Evolutionary conservation across 2,329 filamentous ascomycete species (phyloP).

Genomic region (Thermothelomyces thermophilus): DNA sequence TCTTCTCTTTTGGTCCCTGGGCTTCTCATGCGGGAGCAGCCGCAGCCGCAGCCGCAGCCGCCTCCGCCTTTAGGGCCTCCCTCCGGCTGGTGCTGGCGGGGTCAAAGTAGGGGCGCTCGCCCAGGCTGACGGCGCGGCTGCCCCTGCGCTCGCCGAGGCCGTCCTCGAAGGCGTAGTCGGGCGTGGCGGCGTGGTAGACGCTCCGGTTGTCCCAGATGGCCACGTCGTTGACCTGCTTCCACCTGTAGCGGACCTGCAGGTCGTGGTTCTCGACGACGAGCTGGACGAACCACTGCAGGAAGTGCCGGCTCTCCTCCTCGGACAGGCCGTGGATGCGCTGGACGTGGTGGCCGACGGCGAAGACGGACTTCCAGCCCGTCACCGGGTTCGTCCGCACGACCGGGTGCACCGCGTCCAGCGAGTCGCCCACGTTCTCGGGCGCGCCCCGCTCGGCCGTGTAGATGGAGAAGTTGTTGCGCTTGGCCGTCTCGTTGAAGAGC

Average conservation of each 20-base stretch:
- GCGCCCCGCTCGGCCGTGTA: conserved; percentile 42
- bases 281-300: conserved; percentile 47
- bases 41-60: too few species aligned
- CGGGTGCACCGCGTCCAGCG: conserved; percentile 46
- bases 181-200: conserved; percentile 50
- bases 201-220: conserved; percentile 55
- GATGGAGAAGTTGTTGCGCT: conserved; percentile 37
- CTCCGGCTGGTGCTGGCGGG: conserved; percentile 32
- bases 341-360: conserved; percentile 46
- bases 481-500: conserved; percentile 43
- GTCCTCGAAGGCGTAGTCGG: conserved; percentile 41
- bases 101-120: conserved; percentile 49
- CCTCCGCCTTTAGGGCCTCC: conserved; percentile 21
- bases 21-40: too few species aligned
- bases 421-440: conserved; percentile 43
- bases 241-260: conserved; percentile 43
- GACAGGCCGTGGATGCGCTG: conserved; percentile 45
- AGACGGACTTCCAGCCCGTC: conserved; percentile 51
- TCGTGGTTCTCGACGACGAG: conserved; percentile 50
- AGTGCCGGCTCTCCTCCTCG: conserved; percentile 39
- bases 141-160: conserved; percentile 42
- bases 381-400: conserved; percentile 53
- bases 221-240: conserved; percentile 40
- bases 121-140: conserved; percentile 45
- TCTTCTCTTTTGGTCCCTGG: too few species aligned